These are phyloP conservation scores for Gamarada debralockiae DNA, from an alignment of 495 filamentous ascomycete species.

Conservation along the genomic window DNA sequence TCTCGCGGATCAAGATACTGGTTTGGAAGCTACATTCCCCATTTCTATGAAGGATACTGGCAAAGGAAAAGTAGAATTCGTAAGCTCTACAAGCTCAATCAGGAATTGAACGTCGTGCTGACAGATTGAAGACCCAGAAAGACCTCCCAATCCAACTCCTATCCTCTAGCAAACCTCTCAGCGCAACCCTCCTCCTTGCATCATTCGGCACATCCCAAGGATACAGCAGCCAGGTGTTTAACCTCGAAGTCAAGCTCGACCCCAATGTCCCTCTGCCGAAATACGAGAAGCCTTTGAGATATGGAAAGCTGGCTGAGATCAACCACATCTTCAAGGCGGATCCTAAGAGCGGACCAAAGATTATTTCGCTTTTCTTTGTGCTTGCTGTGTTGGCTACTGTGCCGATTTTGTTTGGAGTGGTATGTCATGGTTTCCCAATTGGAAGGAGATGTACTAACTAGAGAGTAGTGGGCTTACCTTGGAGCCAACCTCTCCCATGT, in stretches of 20 bases:
- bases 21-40: slow-evolving; percentile 85
- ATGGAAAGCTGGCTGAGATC: slow-evolving; percentile 79
- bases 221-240: slow-evolving; percentile 60
- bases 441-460: slow-evolving; percentile 9
- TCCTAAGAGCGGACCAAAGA: slow-evolving; percentile 73
- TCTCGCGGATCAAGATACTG: slow-evolving; percentile 66
- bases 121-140: slow-evolving; percentile 68
- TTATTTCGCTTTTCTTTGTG: slow-evolving; percentile 77
- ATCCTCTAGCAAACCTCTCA: slow-evolving; percentile 56
- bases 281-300: slow-evolving; percentile 65
- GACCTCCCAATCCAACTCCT: slow-evolving; percentile 87
- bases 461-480: slow-evolving; percentile 64
- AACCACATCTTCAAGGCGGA: slow-evolving; percentile 85
- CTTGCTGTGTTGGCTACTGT: slow-evolving; percentile 66
- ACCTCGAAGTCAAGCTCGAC: slow-evolving; percentile 53
- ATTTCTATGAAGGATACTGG: slow-evolving; percentile 83
- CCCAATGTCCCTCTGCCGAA: slow-evolving; percentile 54
- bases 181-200: slow-evolving; percentile 75
- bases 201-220: slow-evolving; percentile 77
- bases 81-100: slow-evolving; percentile 37
- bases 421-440: slow-evolving; percentile 42
- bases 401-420: slow-evolving; percentile 64
- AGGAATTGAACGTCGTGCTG: slow-evolving; percentile 17
- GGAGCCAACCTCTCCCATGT: slow-evolving; percentile 85
- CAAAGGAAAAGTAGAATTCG: slow-evolving; percentile 78